Base-by-base conservation (phyloP, 1,284 basidiomycete species). In the Moniliella sp. region DNA sequence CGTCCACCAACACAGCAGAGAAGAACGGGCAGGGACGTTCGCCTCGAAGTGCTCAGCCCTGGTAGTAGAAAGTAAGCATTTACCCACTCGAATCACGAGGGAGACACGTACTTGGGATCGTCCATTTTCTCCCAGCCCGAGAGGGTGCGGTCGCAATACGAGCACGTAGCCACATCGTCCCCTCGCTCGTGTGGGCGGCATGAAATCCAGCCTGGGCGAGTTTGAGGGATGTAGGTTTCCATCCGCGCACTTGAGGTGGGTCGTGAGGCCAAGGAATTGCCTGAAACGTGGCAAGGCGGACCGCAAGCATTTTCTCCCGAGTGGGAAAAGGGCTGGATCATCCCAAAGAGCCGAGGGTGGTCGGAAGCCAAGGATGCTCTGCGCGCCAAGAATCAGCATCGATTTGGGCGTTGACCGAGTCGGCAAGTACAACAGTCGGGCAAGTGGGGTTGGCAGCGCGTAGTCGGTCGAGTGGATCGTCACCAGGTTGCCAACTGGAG, bases 91-190 rank as follows among this genome's bases (percentile, higher is more conserved):
- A 9, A 14, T 18, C 9, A 27, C 7, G 15, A 12, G 9, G 19
- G 17, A 10, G 7, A 8, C 3, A 45, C 46, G 26, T 29, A 46
- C 42, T 45, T 33, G 1, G 57, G 56, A 33, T 61, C 54, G 31
- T 61, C 58, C 10, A 37, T 39, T 37, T 55, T 52, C 27, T 58
- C 55, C 58, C 58, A 61, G 2, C 57, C 58, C 4, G 48, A 49
- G 4, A 61, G 38, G 12, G 42, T 35, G 15, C 46, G 48, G 14
- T 33, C 32, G 36, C 58, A 61, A 36, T 58, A 61, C 27, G 47
- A 33, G 40, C 58, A 61, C n/a, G 43, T 50, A 18, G 49, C 53
- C 26, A 42, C 50, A 32, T 61, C 58, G 1, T 40, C 34, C 11
- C 50, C 52, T 1, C 51, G 50, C 10, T 42, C 32, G 9, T 40